Conservation (phyloP, 345 rosid genomes). For the Garcia nutans region DNA sequence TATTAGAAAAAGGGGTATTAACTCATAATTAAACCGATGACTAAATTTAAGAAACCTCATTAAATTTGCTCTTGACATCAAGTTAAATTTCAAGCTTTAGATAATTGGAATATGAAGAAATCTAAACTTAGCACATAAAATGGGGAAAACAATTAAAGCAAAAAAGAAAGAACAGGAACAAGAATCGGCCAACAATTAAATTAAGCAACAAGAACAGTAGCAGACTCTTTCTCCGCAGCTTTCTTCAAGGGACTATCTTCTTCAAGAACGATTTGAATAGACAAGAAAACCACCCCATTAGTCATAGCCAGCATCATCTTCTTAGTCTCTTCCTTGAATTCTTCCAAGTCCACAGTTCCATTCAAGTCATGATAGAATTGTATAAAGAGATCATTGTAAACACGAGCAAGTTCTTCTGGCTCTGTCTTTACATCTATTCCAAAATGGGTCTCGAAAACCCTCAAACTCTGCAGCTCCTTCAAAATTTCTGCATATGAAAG, state of each 20-base stretch:
- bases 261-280: slow-evolving; percentile 51
- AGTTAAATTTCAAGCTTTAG: too few species aligned
- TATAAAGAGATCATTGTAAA: slow-evolving; percentile 34
- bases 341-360: slow-evolving; percentile 40
- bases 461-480: slow-evolving; percentile 42
- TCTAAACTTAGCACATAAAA: too few species aligned
- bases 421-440: slow-evolving; percentile 35
- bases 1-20: too few species aligned
- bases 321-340: slow-evolving; percentile 48
- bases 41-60: too few species aligned
- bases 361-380: slow-evolving; percentile 43
- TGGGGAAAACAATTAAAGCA: too few species aligned
- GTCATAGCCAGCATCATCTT: slow-evolving; percentile 51
- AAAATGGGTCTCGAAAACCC: slow-evolving; percentile 42
- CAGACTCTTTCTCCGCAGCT: slow-evolving; percentile 44
- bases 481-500: slow-evolving; percentile 44
- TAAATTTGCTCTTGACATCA: too few species aligned
- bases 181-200: background rate
- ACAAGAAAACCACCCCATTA: slow-evolving; percentile 45
- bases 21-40: too few species aligned
- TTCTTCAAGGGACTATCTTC: slow-evolving; percentile 46
- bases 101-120: too few species aligned
- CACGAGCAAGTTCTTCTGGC: slow-evolving; percentile 24
- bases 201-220: slow-evolving; percentile 15
- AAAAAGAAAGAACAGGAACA: too few species aligned